Percentiles rank a stretch among this genome's conserved stretches.
Conservation (phyloP, 768 basidiomycete genomes). For the Pleurotus tuoliensis region DNA sequence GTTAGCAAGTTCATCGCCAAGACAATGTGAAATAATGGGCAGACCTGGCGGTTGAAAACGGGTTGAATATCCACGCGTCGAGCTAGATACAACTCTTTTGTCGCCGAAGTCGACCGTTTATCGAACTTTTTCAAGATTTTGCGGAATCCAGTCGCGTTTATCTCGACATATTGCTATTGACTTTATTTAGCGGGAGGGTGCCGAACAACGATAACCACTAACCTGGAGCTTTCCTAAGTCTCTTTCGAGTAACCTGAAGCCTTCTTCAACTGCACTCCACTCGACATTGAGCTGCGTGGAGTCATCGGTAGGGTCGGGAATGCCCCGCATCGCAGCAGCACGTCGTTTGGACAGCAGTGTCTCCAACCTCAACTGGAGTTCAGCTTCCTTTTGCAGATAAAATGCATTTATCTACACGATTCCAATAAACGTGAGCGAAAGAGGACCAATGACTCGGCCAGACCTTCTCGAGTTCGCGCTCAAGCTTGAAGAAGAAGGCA, state of each 20-base stretch:
- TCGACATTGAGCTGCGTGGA: conserved; percentile 70
- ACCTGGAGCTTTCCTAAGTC: conserved; percentile 96
- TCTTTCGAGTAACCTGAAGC: conserved; percentile 89
- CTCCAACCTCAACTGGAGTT: conserved; percentile 86
- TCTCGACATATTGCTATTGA: conserved; percentile 89
- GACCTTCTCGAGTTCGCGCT: conserved; percentile 96
- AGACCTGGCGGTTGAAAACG: conserved; percentile 90
- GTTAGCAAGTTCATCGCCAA: conserved; percentile 9
- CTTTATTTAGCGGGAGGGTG: conserved; percentile 16
- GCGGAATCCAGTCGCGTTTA: conserved; percentile 94
- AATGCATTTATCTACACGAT: conserved; percentile 86
- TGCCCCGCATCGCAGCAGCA: conserved; percentile 68
- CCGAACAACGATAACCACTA: conserved; percentile 11
- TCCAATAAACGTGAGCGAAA: conserved; percentile 3
- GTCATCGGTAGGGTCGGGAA: conserved; percentile 65
- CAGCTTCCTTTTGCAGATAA: conserved; percentile 96
- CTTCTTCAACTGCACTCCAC: conserved; percentile 96
- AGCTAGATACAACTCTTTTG: conserved; percentile 94
- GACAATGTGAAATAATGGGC: conserved; percentile 15
- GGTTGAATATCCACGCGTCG: conserved; percentile 99
- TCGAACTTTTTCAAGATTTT: conserved; percentile 99
- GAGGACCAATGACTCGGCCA: conserved; percentile 9
- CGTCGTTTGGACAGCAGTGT: conserved; percentile 92
- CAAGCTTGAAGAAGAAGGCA: conserved; percentile 98
- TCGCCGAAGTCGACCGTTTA: conserved; percentile 90